Evolutionary conservation across 176 grass and related monocot species (phyloP), one percentile per base, ranked within the genome.

Genomic region (Eremochloa ophiuroides): DNA sequence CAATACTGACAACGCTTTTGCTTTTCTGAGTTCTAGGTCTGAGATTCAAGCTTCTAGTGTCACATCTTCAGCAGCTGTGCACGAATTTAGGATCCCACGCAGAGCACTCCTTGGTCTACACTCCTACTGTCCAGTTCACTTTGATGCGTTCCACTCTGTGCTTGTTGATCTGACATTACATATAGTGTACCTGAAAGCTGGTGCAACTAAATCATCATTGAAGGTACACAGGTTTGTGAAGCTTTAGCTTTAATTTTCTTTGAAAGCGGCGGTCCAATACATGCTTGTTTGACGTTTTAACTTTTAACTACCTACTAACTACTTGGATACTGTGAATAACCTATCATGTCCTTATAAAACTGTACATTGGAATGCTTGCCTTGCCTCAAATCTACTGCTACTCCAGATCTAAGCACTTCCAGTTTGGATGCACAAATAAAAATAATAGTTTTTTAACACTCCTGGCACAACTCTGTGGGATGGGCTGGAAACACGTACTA

Each of bases 141-240:
- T 99, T 80, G 96, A 99, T 77, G 89, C 84, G 12, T 99, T 95
- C 73, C 96, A 99, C 71, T 80, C 91, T 2, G 91, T 90, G 38
- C 93, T 95, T 85, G 93, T 99, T 69, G 96, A 99, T 88, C 85
- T 99, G 71, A 93, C 93, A 18, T 74, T 95, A 66, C 96, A 99
- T 51, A 84, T 95, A 69, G 93, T 91, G 82, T 99, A 84, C 84
- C 93, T 95, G 53, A 99, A 95, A 95, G 73, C 93, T 81, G 90
- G 96, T 88, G 87, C 88, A 42, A 80, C 22, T 88, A 95, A 85
- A 84, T 75, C 80, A 83, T 80, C 82, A 85, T 85, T 89, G 88
- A 98, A 98, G 82, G 86, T 95, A 93, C 80, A 90, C 84, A 98
- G 90, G 95, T 95, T 91, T 95, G 93, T 98, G 86, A 88, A 90